phyloP scores from a whole-genome alignment of 805 yeast genomes.

The Henningerozyma blattae region DNA sequence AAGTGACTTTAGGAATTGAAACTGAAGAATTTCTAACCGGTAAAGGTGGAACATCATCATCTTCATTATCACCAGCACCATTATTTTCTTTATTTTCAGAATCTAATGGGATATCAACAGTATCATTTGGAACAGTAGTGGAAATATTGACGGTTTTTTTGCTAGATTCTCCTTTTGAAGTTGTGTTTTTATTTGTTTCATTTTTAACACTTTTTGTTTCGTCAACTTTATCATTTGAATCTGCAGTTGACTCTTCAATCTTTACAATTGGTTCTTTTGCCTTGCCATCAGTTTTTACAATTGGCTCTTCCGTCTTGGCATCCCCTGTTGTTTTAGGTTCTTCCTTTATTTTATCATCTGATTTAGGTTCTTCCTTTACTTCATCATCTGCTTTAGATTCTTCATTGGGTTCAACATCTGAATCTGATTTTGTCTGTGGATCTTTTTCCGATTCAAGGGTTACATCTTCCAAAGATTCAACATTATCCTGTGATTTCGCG shows the following conservation, averaged over 20 bases:
- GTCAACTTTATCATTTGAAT: background rate
- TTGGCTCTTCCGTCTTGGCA: constrained; percentile 9
- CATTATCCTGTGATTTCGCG: too few species aligned
- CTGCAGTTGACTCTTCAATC: constrained; percentile 1
- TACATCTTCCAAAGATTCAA: too few species aligned
- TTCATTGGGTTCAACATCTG: too few species aligned
- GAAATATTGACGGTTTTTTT: too few species aligned
- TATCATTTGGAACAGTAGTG: background rate
- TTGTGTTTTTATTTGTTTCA: background rate
- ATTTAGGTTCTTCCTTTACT: background rate
- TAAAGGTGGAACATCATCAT: constrained; percentile 13
- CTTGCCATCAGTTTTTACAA: constrained; percentile 8
- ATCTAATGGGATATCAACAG: background rate
- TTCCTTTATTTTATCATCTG: background rate
- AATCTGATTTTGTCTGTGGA: too few species aligned
- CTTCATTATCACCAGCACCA: constrained; percentile 2
- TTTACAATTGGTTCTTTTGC: constrained; percentile 6
- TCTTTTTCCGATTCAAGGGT: too few species aligned
- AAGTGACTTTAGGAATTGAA: background rate
- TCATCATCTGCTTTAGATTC: background rate
- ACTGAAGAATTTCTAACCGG: constrained; percentile 14
- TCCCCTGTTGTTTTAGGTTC: constrained; percentile 3
- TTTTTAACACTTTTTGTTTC: background rate
- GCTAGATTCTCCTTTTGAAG: background rate
- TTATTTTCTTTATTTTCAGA: background rate